Evolutionary conservation across 2,329 filamentous ascomycete genomes (phyloP).

Genomic region (Penicillium freii): DNA sequence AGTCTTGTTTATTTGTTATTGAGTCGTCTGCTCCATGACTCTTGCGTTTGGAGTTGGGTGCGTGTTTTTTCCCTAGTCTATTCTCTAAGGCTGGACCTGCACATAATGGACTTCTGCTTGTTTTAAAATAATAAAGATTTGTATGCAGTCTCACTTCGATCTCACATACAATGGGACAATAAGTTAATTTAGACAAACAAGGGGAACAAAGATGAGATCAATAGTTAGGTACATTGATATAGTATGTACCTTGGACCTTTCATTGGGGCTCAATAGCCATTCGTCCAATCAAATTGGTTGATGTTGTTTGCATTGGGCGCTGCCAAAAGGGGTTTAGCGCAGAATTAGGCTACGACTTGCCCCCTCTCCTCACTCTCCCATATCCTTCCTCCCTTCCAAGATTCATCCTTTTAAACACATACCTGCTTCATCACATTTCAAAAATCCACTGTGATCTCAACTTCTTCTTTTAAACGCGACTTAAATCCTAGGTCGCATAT

Average conservation of each 20-base stretch:
- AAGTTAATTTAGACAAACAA: not conserved
- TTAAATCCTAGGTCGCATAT: slow-evolving; percentile 1
- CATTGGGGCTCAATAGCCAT: not conserved
- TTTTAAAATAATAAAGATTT: not conserved
- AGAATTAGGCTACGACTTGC: not conserved
- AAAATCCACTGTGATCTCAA: not conserved
- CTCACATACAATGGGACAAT: not conserved
- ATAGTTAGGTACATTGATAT: not conserved
- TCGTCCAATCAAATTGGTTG: not conserved
- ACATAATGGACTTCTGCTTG: slow-evolving; percentile 11
- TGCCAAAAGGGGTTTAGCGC: not conserved
- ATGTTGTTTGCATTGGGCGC: not conserved
- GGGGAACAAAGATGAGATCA: not conserved
- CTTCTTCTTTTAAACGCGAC: slow-evolving; percentile 18
- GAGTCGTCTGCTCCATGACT: slow-evolving; percentile 1
- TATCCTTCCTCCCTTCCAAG: not conserved
- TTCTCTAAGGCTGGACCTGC: slow-evolving; percentile 27
- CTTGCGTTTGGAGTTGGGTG: slow-evolving; percentile 16
- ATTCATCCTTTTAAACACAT: slow-evolving; percentile 1
- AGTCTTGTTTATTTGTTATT: not conserved
- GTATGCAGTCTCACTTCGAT: not conserved
- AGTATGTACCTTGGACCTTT: not conserved
- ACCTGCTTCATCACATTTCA: not conserved
- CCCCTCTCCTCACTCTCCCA: slow-evolving; percentile 1
- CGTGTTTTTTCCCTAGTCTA: slow-evolving; percentile 10